Evolutionary conservation across 768 basidiomycete genomes (phyloP), one percentile per base, ranked within the genome.

Genomic region (Lentinula aciculospora): DNA sequence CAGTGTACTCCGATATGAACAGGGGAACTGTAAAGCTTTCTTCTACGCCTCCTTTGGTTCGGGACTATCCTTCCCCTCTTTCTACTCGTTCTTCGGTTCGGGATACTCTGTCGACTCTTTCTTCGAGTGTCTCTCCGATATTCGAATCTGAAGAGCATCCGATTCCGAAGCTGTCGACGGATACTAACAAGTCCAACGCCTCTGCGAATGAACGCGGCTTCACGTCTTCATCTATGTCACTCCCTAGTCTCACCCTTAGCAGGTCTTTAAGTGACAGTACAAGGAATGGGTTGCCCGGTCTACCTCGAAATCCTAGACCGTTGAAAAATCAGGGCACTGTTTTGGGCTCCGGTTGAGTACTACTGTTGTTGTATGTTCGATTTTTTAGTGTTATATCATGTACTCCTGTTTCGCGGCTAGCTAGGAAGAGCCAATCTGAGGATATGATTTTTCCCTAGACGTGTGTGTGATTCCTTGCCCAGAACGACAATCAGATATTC

Each of bases 1-100:
- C 70, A 25, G 61, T 71, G 13, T 71, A 70, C 49, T 67, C 67
- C 2, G 68, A 70, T 21, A 45, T 53, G 4, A 53, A 58, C 3
- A 57, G 63, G 1, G 48, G 56, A 3, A 67, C 71, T 0, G 59
- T 70, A 37, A 63, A 67, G 40, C 58, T 72, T 32, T 69, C 69
- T 3, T 65, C 66, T 1, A 66, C 68, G 0, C 69, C 68, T 4
- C 69, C 68, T 19, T 44, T 56, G 40, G 6, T 31, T 21, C 39
- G 42, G 36, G 53, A 23, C 8, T 34, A 19, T 4, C 47, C 19
- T 34, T 50, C 28, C 8, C 9, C 49, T 9, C 15, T n/a, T 1
- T 34, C 28, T 7, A 36, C 23, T 50, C 19, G 19, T 34, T 29
- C 42, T 10, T 46, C 45, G 12, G 13, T 23, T 21, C 21, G 19